These are phyloP conservation scores for Aquilaria malaccensis DNA, from an alignment of 345 rosid genomes.

Conservation along the genomic window DNA sequence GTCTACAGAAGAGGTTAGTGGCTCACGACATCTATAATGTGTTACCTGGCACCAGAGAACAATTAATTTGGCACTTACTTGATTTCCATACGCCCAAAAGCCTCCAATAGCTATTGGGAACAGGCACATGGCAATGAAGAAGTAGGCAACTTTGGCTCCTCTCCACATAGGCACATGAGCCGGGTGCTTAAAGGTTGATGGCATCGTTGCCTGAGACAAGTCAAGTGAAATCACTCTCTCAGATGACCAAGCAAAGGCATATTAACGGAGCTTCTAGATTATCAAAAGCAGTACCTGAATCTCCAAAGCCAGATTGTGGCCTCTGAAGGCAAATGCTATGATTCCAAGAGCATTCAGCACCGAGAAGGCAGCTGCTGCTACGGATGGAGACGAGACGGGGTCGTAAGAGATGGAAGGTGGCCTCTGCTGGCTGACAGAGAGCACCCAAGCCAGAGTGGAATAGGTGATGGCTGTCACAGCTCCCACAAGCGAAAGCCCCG, in stretches of 20 bases:
- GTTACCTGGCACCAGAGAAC: too few species aligned
- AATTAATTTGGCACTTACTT: slow-evolving; percentile 38
- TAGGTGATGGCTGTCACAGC: slow-evolving; percentile 92
- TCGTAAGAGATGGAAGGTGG: slow-evolving; percentile 74
- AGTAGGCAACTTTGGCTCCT: slow-evolving; percentile 92
- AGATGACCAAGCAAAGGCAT: background rate
- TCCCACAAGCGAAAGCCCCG: slow-evolving; percentile 90
- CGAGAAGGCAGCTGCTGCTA: slow-evolving; percentile 52
- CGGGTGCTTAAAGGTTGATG: slow-evolving; percentile 94
- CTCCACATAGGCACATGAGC: slow-evolving; percentile 99
- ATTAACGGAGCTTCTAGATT: background rate
- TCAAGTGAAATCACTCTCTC: background rate
- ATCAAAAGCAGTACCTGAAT: slow-evolving; percentile 59
- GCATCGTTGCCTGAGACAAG: slow-evolving; percentile 79
- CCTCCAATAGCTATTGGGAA: slow-evolving; percentile 94
- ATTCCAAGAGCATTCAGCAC: slow-evolving; percentile 93
- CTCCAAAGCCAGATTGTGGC: slow-evolving; percentile 84
- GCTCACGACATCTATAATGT: too few species aligned
- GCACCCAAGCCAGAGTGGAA: slow-evolving; percentile 94
- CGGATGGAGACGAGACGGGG: slow-evolving; percentile 60
- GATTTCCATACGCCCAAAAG: slow-evolving; percentile 94
- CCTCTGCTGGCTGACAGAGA: slow-evolving; percentile 86
- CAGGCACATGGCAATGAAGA: slow-evolving; percentile 82
- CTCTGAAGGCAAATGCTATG: slow-evolving; percentile 88
- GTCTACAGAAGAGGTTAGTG: too few species aligned